Percentiles rank a stretch among this genome's conserved stretches.
These are phyloP conservation scores for Neofusicoccum sp. DNA, from an alignment of 2,329 filamentous ascomycete genomes.

Conservation along the genomic window DNA sequence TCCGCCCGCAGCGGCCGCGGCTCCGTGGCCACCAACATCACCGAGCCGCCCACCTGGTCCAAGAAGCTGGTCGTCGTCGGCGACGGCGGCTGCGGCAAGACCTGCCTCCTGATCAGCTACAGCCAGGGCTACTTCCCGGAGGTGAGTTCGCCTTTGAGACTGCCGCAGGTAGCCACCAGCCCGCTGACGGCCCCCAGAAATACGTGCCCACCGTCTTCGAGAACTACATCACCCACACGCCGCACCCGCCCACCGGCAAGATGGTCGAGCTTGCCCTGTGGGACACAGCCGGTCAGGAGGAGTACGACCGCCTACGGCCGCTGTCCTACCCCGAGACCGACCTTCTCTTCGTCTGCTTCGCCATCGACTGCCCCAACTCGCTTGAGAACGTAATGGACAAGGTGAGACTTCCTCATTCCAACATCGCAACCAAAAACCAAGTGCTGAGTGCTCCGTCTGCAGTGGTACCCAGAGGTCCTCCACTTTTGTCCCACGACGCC, in stretches of 20 bases:
- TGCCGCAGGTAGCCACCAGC: background rate
- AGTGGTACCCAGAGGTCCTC: conserved; percentile 99
- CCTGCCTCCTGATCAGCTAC: conserved; percentile 96
- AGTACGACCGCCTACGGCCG: conserved; percentile 93
- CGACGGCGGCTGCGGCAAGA: conserved; percentile 97
- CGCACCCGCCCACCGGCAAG: conserved; percentile 83
- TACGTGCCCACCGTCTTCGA: conserved; percentile 99
- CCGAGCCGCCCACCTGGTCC: conserved; percentile 87
- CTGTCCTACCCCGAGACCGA: conserved; percentile 98
- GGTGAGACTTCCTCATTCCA: conserved; percentile 54
- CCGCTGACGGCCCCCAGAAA: conserved; percentile 63
- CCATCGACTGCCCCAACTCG: conserved; percentile 97
- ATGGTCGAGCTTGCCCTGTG: conserved; percentile 94
- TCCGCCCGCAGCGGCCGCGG: conserved; percentile 54
- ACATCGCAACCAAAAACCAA: background rate
- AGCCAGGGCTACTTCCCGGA: conserved; percentile 98
- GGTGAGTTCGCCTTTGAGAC: conserved; percentile 56
- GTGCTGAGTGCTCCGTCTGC: conserved; percentile 20
- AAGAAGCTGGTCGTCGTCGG: conserved; percentile 99
- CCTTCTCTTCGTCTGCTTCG: conserved; percentile 97
- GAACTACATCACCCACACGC: conserved; percentile 98
- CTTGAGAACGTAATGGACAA: conserved; percentile 99
- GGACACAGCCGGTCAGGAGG: conserved; percentile 98
- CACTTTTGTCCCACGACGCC: conserved; percentile 98
- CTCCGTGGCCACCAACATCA: conserved; percentile 73